Evolutionary conservation across 176 grass and related monocot genomes (phyloP).

Genomic region (Puccinellia tenuiflora): DNA sequence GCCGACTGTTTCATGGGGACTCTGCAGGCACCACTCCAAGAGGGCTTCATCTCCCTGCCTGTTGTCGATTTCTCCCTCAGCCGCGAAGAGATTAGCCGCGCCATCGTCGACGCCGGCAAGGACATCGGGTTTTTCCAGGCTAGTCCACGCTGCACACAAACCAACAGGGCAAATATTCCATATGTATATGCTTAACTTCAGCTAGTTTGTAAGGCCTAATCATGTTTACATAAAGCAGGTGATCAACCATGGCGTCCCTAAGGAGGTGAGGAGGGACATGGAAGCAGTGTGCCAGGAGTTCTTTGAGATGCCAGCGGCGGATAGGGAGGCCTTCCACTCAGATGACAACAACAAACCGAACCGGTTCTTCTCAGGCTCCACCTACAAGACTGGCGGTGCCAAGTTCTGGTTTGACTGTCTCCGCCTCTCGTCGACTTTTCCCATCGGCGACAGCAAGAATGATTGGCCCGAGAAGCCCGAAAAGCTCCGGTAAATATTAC

Average conservation of each 20-base stretch:
- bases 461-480: conserved; percentile 57
- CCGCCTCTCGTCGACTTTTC: conserved; percentile 58
- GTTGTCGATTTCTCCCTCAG: conserved; percentile 49
- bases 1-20: too few species aligned
- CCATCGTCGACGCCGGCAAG: conserved; percentile 44
- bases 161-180: neutral
- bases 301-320: conserved; percentile 38
- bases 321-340: conserved; percentile 47
- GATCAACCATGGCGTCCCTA: conserved; percentile 56
- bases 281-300: conserved; percentile 34
- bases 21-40: too few species aligned
- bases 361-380: conserved; percentile 57
- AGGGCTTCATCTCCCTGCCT: conserved; percentile 24
- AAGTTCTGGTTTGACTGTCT: conserved; percentile 71
- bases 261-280: conserved; percentile 43
- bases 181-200: too few species aligned
- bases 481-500: conserved; percentile 40
- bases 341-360: conserved; percentile 31
- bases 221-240: too few species aligned
- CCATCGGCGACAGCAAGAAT: conserved; percentile 8
- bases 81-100: conserved; percentile 41
- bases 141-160: too few species aligned
- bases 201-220: too few species aligned
- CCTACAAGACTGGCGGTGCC: conserved; percentile 17
- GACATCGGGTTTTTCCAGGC: conserved; percentile 78